Evolutionary conservation across 306 rosid species (phyloP), one percentile per base, ranked within the genome.

Genomic region (Hippophae gyantsensis): DNA sequence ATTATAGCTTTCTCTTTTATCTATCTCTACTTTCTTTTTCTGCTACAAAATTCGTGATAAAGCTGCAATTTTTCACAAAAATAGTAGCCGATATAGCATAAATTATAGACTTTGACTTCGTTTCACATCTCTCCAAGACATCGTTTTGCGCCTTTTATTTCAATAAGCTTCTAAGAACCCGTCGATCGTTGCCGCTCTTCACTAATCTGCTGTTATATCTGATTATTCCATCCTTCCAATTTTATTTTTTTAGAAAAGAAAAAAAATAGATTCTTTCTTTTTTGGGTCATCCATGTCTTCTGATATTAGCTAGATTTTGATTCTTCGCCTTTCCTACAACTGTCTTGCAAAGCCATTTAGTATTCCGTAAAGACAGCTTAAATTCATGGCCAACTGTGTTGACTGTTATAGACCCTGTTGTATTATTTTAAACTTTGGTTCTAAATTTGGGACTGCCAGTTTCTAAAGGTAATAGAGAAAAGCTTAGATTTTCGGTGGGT

Each of bases 271-370:
- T 9, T 23, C 43, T 42, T 44, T 38, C 13, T 7, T 43, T 60
- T 51, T 10, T 48, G 48, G 42, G 50, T 49, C 64, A 76, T 79
- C 95, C 81, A 89, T 89, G 97, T 86, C 95, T 73, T 89, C 95
- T 51, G 97, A 86, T 60, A 89, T 86, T 47, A 74, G 95, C 87
- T 89, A 84, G 67, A 73, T 52, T 56, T 71, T 12, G 61, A 45
- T 55, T 58, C 38, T 8, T 46, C 25, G 40, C 25, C 42, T 57
- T n/a, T 59, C 54, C 27, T 46, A n/a, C 13, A 43, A 8, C 32
- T 48, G 64, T 41, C 44, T 13, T 54, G 56, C 48, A 26, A 58
- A 57, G 60, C 54, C 9, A 11, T 7, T 10, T 32, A 13, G 44
- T 13, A 25, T 42, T 10, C 57, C 27, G 3, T 10, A 56, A 62